A percentile compares a stretch with the other conserved stretches of the same genome.
Conservation (phyloP, 108 stramenopile genomes). For the Skeletonema marinoi region DNA sequence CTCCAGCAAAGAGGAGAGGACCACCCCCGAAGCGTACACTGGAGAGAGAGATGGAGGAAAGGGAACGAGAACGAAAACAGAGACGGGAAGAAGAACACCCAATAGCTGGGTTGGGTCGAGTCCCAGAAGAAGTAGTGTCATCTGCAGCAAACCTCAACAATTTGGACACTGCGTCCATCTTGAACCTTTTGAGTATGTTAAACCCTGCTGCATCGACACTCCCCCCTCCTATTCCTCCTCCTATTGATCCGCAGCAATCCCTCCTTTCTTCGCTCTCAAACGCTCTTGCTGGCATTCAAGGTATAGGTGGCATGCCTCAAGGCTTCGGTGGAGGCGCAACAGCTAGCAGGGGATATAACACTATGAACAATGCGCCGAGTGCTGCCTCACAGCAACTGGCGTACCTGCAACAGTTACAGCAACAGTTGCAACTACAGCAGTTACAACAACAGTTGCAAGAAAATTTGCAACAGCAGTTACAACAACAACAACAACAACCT, state of each 20-base stretch:
- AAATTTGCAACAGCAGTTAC: background rate
- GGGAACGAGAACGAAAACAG: background rate
- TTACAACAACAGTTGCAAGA: slow-evolving; percentile 17
- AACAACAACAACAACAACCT: background rate
- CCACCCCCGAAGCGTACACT: slow-evolving; percentile 66
- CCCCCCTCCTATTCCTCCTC: slow-evolving; percentile 32
- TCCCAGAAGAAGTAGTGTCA: background rate
- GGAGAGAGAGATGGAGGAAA: background rate
- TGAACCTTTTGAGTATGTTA: background rate
- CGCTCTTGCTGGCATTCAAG: background rate
- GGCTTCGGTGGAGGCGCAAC: background rate
- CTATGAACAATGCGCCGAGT: slow-evolving; percentile 25
- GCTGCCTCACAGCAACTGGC: slow-evolving; percentile 34
- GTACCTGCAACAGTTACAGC: slow-evolving; percentile 33
- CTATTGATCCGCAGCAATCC: background rate
- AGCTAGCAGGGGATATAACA: background rate
- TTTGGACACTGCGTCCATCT: background rate
- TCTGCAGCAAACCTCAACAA: background rate
- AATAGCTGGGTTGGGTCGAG: background rate
- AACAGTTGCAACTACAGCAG: slow-evolving; percentile 26
- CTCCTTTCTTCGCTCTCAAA: background rate
- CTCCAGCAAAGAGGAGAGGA: slow-evolving; percentile 81
- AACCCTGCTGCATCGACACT: slow-evolving; percentile 10
- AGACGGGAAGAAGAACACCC: background rate
- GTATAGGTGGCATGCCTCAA: background rate